Evolutionary conservation across 2,329 filamentous ascomycete genomes (phyloP), one percentile per base, ranked within the genome.

Genomic region (Thelonectria blattea): DNA sequence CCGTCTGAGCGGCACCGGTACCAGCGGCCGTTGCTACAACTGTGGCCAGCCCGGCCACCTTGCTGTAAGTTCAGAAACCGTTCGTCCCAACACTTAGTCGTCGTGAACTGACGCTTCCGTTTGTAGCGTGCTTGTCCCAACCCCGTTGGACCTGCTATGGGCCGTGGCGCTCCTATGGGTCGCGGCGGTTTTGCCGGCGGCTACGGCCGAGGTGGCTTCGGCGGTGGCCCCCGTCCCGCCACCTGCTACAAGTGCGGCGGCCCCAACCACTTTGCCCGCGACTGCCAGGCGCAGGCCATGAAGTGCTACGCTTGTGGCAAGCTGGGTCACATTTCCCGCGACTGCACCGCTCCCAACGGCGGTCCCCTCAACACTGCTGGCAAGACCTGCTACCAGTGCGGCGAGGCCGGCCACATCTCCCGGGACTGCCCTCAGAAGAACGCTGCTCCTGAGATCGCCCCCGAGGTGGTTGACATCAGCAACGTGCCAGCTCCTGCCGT

Each of bases 301-400:
- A 97, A 97, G 83, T 97, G 93, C 85, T 97, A 97, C 74, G 93
- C 93, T 68, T 97, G 93, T 76, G 93, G 93, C 76, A 97, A 97
- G 83, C 88, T 96, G 69, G 92, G 92, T 52, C 93, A 97, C 81
- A 97, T 97, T 78, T 96, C 91, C 11, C 83, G 85, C 72, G 95
- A 99, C 80, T 99, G 95, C 85, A 97, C 93, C 48, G 92, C 94
- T 63, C 94, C 95, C 66, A 98, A 98, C 78, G 95, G 95, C 58
- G 95, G 95, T 22, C 93, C 94, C 48, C 85, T 98, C 68, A 97
- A 95, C 86, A 96, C 92, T 66, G 92, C 92, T 65, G 94, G 94
- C 75, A 99, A 98, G 88, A 97, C 93, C 66, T 99, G 95, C 87
- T 99, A 99, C 83, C 91, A 93, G 78, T 99, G 95, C 76, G 92